Conservation (phyloP, 345 rosid species). For the Corchorus olitorius region DNA sequence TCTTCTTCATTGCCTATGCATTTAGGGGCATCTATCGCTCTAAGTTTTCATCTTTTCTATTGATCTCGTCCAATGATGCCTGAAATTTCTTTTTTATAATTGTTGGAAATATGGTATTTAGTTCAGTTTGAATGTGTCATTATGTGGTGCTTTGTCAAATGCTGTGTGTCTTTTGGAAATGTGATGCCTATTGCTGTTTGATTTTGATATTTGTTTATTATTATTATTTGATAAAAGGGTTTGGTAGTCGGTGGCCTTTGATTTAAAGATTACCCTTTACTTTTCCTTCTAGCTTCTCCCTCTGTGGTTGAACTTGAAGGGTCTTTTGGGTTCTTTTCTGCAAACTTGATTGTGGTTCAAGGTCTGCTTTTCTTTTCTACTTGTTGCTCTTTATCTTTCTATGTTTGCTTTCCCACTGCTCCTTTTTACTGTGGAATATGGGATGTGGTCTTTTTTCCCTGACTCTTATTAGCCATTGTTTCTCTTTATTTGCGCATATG, state of each 20-base stretch:
- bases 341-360: slow-evolving; percentile 18
- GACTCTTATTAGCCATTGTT: background rate
- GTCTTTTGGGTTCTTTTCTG: background rate
- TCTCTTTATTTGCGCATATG: background rate
- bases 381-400: slow-evolving; percentile 4
- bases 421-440: background rate
- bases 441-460: background rate
- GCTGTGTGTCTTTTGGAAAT: slow-evolving; percentile 19
- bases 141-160: slow-evolving; percentile 20
- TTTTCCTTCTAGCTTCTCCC: slow-evolving; percentile 23
- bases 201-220: slow-evolving; percentile 18
- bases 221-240: slow-evolving; percentile 24
- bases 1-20: background rate
- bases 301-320: background rate
- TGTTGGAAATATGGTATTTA: slow-evolving; percentile 1
- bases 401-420: background rate
- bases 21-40: slow-evolving; percentile 18
- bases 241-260: slow-evolving; percentile 31
- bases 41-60: slow-evolving; percentile 29
- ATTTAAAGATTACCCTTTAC: slow-evolving; percentile 19
- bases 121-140: background rate
- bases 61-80: slow-evolving; percentile 17
- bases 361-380: slow-evolving; percentile 7
- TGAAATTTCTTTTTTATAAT: background rate
- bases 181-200: slow-evolving; percentile 17